A percentile compares a stretch with the other conserved stretches of the same genome.
phyloP scores from a whole-genome alignment of 148 eudicot species.

The Diospyros kaki region DNA sequence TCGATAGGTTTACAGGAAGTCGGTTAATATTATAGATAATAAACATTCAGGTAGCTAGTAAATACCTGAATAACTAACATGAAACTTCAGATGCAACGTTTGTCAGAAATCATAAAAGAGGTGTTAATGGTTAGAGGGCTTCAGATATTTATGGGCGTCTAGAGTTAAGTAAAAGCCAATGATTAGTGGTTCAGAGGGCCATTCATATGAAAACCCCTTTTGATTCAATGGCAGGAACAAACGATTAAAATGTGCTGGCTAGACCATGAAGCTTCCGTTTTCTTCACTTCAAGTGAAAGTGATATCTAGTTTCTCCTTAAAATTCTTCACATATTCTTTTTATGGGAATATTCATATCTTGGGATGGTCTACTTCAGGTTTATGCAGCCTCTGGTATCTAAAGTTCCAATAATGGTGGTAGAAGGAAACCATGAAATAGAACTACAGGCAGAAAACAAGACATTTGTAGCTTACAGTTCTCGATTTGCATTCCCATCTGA shows the following conservation, averaged over 20 bases:
- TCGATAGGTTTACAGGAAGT: neutral
- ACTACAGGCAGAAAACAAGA: conserved; percentile 53
- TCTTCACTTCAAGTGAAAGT: neutral
- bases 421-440: conserved; percentile 98
- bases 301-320: too few species aligned
- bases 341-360: neutral
- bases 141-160: neutral
- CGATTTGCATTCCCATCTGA: conserved; percentile 86
- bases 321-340: too few species aligned
- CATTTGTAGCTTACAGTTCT: conserved; percentile 85
- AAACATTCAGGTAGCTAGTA: too few species aligned
- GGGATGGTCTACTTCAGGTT: conserved; percentile 39
- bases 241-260: too few species aligned
- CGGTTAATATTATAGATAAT: too few species aligned
- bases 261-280: neutral
- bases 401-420: conserved; percentile 84
- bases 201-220: too few species aligned
- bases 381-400: conserved; percentile 79
- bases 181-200: neutral
- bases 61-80: neutral
- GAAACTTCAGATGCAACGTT: neutral
- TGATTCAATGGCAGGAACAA: too few species aligned
- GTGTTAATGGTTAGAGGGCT: neutral
- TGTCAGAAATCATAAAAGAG: neutral
- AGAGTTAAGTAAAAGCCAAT: neutral